Evolutionary conservation across 345 rosid genomes (phyloP).

Genomic region (Eucalyptus rudis): DNA sequence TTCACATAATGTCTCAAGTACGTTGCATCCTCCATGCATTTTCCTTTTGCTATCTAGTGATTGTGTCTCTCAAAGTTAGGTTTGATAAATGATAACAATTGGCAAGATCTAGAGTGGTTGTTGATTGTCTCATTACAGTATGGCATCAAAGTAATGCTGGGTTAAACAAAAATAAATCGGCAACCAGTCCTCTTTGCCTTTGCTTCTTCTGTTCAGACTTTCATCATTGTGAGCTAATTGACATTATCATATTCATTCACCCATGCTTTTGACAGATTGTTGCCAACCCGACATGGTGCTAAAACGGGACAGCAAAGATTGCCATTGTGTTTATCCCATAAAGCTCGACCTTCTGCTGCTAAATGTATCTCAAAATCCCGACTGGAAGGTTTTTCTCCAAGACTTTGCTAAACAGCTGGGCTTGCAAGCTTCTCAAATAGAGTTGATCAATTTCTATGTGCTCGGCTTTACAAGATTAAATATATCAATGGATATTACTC

Average conservation of each 20-base stretch:
- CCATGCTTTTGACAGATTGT: conserved; percentile 38
- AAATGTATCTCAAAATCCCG: conserved; percentile 79
- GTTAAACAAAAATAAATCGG: neutral
- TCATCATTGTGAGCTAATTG: neutral
- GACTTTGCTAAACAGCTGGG: conserved; percentile 77
- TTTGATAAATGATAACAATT: neutral
- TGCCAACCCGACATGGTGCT: conserved; percentile 69
- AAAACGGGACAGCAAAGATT: conserved; percentile 60
- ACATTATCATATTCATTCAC: neutral
- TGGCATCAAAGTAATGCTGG: neutral
- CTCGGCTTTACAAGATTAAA: conserved; percentile 61
- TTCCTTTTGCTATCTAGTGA: neutral
- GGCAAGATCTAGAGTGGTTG: neutral
- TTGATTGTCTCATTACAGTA: neutral
- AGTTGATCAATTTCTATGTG: conserved; percentile 72
- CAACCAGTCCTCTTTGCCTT: neutral
- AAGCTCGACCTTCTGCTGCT: conserved; percentile 87
- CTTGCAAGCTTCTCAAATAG: conserved; percentile 67
- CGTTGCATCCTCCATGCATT: conserved; percentile 2
- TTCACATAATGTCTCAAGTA: conserved; percentile 62
- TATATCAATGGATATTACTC: conserved; percentile 91
- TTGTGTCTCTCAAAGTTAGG: neutral
- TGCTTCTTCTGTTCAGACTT: neutral
- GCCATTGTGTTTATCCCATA: conserved; percentile 97
- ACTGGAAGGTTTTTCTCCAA: conserved; percentile 48